A percentile compares a stretch with the other conserved stretches of the same genome.
These are phyloP conservation scores for Neohortaea acidophila DNA, from an alignment of 495 filamentous ascomycete species.

Conservation along the genomic window DNA sequence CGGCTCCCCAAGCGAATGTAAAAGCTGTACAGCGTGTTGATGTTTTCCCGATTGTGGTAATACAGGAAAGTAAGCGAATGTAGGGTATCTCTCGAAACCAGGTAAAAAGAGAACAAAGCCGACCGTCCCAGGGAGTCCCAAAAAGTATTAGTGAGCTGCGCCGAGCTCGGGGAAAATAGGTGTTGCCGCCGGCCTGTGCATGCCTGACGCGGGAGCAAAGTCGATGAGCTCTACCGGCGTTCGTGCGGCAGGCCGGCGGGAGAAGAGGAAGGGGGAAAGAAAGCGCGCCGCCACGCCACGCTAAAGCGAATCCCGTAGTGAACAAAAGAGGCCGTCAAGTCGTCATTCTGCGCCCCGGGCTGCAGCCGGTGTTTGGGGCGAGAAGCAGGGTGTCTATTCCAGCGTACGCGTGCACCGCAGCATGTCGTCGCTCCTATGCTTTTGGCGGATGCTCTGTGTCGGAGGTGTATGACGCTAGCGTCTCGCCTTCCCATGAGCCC, in stretches of 20 bases:
- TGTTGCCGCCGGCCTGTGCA: no score
- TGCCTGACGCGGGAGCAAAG: not conserved
- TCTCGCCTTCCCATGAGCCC: slow-evolving; percentile 46
- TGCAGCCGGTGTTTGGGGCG: not conserved
- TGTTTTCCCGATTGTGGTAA: no score
- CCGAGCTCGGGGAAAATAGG: no score
- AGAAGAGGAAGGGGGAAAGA: not conserved
- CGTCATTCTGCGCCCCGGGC: slow-evolving; percentile 1
- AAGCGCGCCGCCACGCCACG: not conserved
- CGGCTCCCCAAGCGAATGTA: slow-evolving; percentile 6
- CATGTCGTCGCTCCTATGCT: slow-evolving; percentile 7
- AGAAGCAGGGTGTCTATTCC: not conserved
- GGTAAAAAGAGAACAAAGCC: not conserved
- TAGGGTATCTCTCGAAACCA: slow-evolving; percentile 3
- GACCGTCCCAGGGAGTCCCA: not conserved
- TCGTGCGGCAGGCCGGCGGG: no score
- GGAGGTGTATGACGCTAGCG: slow-evolving; percentile 37
- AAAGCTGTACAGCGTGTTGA: slow-evolving; percentile 5
- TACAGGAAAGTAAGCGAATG: slow-evolving; percentile 4
- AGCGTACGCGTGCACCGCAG: not conserved
- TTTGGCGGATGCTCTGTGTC: slow-evolving; percentile 23
- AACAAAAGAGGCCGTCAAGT: slow-evolving; percentile 1
- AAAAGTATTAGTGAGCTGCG: no score
- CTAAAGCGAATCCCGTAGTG: not conserved
- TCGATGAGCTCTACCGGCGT: no score